Evolutionary conservation across 768 basidiomycete species (phyloP), one percentile per base, ranked within the genome.

Genomic region (Clitopilus passeckerianus): DNA sequence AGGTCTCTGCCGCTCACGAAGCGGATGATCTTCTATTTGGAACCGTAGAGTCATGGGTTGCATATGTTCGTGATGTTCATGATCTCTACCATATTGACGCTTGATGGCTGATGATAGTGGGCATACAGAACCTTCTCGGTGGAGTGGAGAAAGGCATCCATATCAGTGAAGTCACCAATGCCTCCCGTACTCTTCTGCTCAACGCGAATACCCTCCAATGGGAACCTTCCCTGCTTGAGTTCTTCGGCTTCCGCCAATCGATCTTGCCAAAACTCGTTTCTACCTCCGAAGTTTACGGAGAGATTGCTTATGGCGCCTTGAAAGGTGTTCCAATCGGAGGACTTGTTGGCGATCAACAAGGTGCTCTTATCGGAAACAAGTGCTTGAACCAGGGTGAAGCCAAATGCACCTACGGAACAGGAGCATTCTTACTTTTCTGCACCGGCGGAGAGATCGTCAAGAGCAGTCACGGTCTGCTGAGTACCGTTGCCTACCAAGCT

Each of bases 351-450:
- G 97, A 99, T 70, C 97, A 99, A 75, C 97, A 99, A 71, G 97
- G 91, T 5, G 96, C 96, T 22, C 77, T 99, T 22, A 86, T 98
- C 55, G 97, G 96, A 0, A 98, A 99, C 77, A 98, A 97, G 72
- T 98, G 97, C 68, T 72, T 99, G 57, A 78, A 69, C n/a, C 80
- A 84, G 63, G 96, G 96, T 16, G 91, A 98, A 71, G 96, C 95
- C 1, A 99, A 99, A 75, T 97, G 95, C 74, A 99, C 97, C 4
- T 99, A 96, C 66, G 96, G 96, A 23, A 98, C 96, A 1, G 96
- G 97, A 30, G 94, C 94, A 35, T 99, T 99, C 79, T 77, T 98
- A 64, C 76, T 99, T 27, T 98, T 97, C 81, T 92, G 91, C 75
- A 98, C 97, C 0, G 97, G 96, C 2, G 77, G 76, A 20, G 89